phyloP scores from a whole-genome alignment of 1,284 basidiomycete species.

The Fomitopsis betulina region DNA sequence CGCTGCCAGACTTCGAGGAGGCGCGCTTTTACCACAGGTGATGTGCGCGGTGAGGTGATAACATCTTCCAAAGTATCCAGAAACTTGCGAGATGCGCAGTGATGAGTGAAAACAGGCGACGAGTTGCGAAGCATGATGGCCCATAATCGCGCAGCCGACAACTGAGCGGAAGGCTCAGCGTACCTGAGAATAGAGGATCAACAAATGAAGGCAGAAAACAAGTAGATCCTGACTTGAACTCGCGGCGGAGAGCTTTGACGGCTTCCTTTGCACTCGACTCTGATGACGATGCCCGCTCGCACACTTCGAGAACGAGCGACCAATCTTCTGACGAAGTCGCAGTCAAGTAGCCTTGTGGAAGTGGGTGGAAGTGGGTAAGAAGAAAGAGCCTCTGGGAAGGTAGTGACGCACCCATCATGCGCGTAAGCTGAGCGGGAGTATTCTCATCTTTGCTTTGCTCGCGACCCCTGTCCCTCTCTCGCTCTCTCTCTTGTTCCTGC shows the following conservation, averaged over 20 bases:
- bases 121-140: slow-evolving; percentile 78
- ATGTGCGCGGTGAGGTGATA: slow-evolving; percentile 51
- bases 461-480: slow-evolving; percentile 15
- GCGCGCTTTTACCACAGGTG: slow-evolving; percentile 69
- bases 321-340: slow-evolving; percentile 76
- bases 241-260: slow-evolving; percentile 62
- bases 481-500: slow-evolving; percentile 13
- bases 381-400: neutral
- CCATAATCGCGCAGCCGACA: slow-evolving; percentile 75
- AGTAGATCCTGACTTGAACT: slow-evolving; percentile 60
- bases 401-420: slow-evolving; percentile 56
- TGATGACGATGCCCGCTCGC: slow-evolving; percentile 63
- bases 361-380: neutral
- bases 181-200: slow-evolving; percentile 39
- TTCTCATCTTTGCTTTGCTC: slow-evolving; percentile 38
- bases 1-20: slow-evolving; percentile 68
- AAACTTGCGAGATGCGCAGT: slow-evolving; percentile 73
- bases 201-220: neutral
- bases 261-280: slow-evolving; percentile 73
- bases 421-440: slow-evolving; percentile 48
- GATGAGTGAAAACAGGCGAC: slow-evolving; percentile 56
- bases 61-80: slow-evolving; percentile 70
- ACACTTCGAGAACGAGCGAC: slow-evolving; percentile 72
- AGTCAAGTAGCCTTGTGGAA: slow-evolving; percentile 57
- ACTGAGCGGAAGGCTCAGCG: slow-evolving; percentile 63